These are phyloP conservation scores for Verticillium nubilum DNA, from an alignment of 2,329 filamentous ascomycete genomes.

Conservation along the genomic window DNA sequence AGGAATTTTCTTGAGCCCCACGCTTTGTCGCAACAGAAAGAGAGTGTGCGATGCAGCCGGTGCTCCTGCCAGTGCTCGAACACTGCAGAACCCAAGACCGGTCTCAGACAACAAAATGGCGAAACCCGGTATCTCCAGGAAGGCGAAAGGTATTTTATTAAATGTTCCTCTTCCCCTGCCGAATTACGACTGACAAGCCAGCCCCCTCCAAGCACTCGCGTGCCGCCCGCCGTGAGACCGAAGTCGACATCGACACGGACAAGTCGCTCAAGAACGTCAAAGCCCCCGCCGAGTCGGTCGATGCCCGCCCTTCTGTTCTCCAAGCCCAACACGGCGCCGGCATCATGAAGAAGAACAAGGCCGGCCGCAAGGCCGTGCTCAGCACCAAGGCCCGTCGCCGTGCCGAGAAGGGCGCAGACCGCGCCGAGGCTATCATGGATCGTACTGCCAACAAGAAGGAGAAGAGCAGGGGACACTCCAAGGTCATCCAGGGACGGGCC, in stretches of 20 bases:
- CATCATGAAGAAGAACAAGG: slow-evolving; percentile 61
- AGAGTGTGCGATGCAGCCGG: neutral
- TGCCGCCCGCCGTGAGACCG: slow-evolving; percentile 66
- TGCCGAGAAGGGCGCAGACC: slow-evolving; percentile 52
- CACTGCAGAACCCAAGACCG: neutral
- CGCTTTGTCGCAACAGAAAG: neutral
- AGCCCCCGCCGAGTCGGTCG: slow-evolving; percentile 40
- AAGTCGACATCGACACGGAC: slow-evolving; percentile 65
- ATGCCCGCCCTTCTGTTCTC: slow-evolving; percentile 60
- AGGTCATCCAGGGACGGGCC: slow-evolving; percentile 40
- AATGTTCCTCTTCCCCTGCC: neutral
- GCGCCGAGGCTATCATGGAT: slow-evolving; percentile 55
- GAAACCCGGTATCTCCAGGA: slow-evolving; percentile 18
- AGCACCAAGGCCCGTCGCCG: slow-evolving; percentile 50
- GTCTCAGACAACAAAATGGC: slow-evolving; percentile 9
- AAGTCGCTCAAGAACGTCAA: slow-evolving; percentile 61
- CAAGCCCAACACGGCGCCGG: slow-evolving; percentile 63
- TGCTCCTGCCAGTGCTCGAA: neutral
- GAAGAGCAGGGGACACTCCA: slow-evolving; percentile 46
- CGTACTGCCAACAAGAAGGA: slow-evolving; percentile 51
- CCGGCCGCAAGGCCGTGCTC: slow-evolving; percentile 45
- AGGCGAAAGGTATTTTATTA: slow-evolving; percentile 18
- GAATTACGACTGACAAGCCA: slow-evolving; percentile 23
- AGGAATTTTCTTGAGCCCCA: slow-evolving; percentile 11
- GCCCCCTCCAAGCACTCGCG: slow-evolving; percentile 66